Base-by-base conservation (phyloP, 1,284 basidiomycete species). In the Apiotrichum siamense region DNA sequence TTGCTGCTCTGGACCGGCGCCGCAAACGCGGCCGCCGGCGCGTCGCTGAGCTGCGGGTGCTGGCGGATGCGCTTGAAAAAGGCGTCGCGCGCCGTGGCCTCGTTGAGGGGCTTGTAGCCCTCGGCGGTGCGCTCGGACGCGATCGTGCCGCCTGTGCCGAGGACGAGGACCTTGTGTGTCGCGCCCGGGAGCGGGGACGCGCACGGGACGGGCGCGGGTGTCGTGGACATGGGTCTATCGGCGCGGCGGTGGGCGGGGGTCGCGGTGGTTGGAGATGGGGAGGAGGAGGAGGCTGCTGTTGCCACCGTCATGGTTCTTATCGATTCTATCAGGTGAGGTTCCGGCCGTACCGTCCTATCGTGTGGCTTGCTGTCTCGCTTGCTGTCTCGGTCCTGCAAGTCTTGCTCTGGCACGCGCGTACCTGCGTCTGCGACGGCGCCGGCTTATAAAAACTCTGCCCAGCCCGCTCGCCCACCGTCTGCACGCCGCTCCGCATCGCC, bases 111-210 rank as follows among this genome's bases (percentile, higher is more conserved):
- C 21, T 63, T 60, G 37, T 63, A 65, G 2, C 70, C 70, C 42
- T 63, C 59, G 9, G 50, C 42, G 1, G 70, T 70, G 24, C 62
- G 65, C 49, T 72, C 70, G 24, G 53, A 59, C 17, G 70, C 70
- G 20, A 72, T 72, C 10, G 70, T 72, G 9, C 70, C 70, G 10
- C 70, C 70, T 20, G 70, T 72, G 20, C 69, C 70, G 38, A 72
- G 64, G 17, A 70, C 57, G 43, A 70, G 56, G 13, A 70, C 61
- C 43, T 36, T 41, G 44, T 48, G 43, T 40, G 47, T 44, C 17
- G 11, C 3, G 11, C 21, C 18, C 5, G 38, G 38, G 21, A 31
- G 20, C 18, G 35, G 41, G 29, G 41, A 43, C 11, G 41, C 41
- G 27, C 27, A 31, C 11, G 32, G 41, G 25, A 32, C 13, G 3